Evolutionary conservation across 805 yeast genomes (phyloP).

Genomic region (Teunomyces funiuensis): DNA sequence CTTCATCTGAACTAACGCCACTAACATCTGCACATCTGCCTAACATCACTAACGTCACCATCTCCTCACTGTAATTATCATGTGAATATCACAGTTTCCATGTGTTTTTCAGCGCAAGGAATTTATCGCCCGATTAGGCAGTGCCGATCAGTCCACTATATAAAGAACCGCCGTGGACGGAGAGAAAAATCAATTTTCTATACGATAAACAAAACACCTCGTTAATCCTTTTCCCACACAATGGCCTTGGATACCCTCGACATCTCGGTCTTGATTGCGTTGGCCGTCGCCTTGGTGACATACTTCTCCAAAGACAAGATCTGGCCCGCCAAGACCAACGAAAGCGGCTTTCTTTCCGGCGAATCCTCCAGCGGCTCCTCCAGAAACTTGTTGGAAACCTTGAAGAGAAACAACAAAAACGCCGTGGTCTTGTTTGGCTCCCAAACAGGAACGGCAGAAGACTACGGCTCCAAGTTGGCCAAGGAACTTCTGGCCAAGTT

Average conservation of each 20-base stretch:
- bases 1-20: no score
- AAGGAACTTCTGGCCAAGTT: constrained; percentile 84
- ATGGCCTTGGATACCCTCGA: constrained; percentile 76
- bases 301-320: constrained; percentile 64
- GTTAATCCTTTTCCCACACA: not conserved
- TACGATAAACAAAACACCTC: no score
- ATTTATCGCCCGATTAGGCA: constrained; percentile 6
- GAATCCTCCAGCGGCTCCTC: constrained; percentile 42
- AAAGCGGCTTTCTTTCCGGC: constrained; percentile 22
- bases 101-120: constrained; percentile 3
- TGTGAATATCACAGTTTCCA: not conserved
- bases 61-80: not conserved
- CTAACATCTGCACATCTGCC: no score
- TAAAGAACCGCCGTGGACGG: constrained; percentile 2
- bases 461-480: constrained; percentile 85
- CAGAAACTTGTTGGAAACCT: constrained; percentile 57
- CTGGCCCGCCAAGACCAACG: constrained; percentile 31
- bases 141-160: constrained; percentile 3
- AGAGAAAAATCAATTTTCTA: not conserved
- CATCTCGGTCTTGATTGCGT: constrained; percentile 61
- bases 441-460: constrained; percentile 99
- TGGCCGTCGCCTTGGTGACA: constrained; percentile 63
- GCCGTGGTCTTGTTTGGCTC: constrained; percentile 86
- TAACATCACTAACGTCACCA: not conserved
- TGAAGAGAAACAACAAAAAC: constrained; percentile 65